Base-by-base conservation (phyloP, 805 yeast genomes). In the Saccharomycopsis selenospora region DNA sequence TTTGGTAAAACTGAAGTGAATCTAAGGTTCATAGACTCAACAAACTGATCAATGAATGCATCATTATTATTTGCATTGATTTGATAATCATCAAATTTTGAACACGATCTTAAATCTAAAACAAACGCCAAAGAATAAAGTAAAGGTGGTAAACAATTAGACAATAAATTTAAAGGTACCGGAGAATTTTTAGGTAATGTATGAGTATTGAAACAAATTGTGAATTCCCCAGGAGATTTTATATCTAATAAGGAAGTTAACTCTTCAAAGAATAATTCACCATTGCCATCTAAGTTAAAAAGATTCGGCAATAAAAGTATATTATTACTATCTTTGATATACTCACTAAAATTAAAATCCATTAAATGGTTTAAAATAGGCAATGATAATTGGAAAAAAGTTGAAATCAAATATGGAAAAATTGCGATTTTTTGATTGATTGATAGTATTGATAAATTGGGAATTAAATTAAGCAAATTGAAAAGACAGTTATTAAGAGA, bases 121-220 rank as follows among this genome's bases (percentile, higher is more conserved):
- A 50, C 24, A 25, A 28, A 46, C 7, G 48, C 42, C n/a, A 46
- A 42, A 7, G 50, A 36, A 26, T 50, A 50, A 3, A 50, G 17
- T 18, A 50, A 40, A 10, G 53, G 29, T 5, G 53, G 50, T 11
- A 50, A 41, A 36, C 18, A 41, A 3, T 8, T 27, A 3, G 47
- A 46, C 4, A 50, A 20, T 18, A 26, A 17, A 4, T 11, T 4
- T 36, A 49, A 29, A 5, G 23, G 24, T 4, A 29, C 36, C 3
- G 53, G 53, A 3, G 45, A 28, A 22, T 26, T 20, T 26, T 22
- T 14, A 17, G 51, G 51, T 28, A 48, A 38, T 4, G 51, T 48
- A 25, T 36, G 22, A 22, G 3, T 14, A 7, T 7, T 4, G n/a
- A 33, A 27, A 28, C 27, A 48, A 10, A 17, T 26, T 23, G 24